Evolutionary conservation across 2,329 filamentous ascomycete species (phyloP).

Genomic region (Daldinia sp.): DNA sequence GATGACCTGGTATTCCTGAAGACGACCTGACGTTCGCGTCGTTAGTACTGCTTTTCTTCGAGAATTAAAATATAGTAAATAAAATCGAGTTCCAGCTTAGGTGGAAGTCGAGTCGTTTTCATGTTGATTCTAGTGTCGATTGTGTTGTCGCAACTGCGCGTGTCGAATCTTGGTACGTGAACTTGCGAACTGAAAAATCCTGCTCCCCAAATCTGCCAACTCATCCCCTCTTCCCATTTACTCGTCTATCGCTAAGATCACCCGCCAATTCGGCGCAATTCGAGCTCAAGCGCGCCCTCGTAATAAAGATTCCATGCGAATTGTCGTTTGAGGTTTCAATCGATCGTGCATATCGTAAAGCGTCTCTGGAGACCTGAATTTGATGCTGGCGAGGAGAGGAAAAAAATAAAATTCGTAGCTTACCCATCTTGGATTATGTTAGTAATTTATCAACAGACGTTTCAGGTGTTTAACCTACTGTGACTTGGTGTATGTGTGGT

Average conservation of each 20-base stretch:
- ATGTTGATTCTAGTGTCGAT: background rate
- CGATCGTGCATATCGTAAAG: constrained; percentile 17
- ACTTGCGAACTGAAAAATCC: background rate
- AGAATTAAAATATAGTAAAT: background rate
- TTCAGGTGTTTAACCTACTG: constrained; percentile 53
- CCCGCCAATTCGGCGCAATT: background rate
- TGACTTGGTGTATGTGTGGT: constrained; percentile 55
- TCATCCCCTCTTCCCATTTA: background rate
- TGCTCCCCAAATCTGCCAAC: background rate
- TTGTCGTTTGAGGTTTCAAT: constrained; percentile 3
- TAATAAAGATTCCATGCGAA: background rate
- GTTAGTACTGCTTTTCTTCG: constrained; percentile 45
- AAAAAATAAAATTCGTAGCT: constrained; percentile 37
- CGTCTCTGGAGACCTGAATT: constrained; percentile 31
- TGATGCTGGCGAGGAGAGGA: constrained; percentile 17
- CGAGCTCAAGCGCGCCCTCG: background rate
- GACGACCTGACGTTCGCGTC: constrained; percentile 76
- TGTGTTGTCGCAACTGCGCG: background rate
- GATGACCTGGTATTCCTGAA: constrained; percentile 99
- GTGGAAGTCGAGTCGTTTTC: background rate
- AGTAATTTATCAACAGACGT: constrained; percentile 26
- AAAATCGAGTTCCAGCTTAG: background rate
- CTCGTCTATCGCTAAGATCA: background rate
- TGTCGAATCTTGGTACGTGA: background rate
- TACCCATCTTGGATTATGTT: constrained; percentile 45